Percentiles rank a stretch among this genome's conserved stretches.
Evolutionary conservation across 2,329 filamentous ascomycete genomes (phyloP).

Genomic region (Fusarium sp.): DNA sequence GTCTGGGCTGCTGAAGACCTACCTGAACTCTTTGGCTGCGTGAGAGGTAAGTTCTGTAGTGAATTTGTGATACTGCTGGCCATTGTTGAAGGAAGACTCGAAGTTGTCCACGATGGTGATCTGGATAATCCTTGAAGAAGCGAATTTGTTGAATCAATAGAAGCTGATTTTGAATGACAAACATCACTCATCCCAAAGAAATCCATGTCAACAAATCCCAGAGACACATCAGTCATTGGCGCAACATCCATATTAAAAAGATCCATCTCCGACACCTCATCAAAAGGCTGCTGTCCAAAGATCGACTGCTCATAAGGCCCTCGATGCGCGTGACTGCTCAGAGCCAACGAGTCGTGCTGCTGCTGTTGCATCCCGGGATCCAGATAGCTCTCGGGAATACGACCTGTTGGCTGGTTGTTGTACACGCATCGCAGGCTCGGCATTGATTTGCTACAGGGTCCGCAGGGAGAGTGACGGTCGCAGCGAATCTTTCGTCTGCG

Average conservation of each 20-base stretch:
- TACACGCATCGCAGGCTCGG: conserved; percentile 1
- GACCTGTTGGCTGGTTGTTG: background rate
- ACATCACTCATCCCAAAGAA: background rate
- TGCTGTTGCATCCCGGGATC: background rate
- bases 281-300: background rate
- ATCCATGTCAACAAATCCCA: background rate
- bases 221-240: background rate
- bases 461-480: conserved; percentile 2
- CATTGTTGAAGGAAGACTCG: background rate
- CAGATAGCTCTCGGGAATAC: background rate
- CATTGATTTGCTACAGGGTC: conserved; percentile 2
- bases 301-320: background rate
- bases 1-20: background rate
- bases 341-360: background rate
- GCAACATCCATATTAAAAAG: background rate
- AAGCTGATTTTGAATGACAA: background rate
- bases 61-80: background rate
- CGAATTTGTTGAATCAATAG: background rate
- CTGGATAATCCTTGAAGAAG: background rate
- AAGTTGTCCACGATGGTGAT: background rate
- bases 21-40: no score
- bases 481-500: conserved; percentile 2
- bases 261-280: background rate
- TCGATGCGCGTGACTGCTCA: background rate
- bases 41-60: background rate